A percentile compares a stretch with the other conserved stretches of the same genome.
Conservation (phyloP, 2,329 filamentous ascomycete species). For the Cryphonectria naterciae region DNA sequence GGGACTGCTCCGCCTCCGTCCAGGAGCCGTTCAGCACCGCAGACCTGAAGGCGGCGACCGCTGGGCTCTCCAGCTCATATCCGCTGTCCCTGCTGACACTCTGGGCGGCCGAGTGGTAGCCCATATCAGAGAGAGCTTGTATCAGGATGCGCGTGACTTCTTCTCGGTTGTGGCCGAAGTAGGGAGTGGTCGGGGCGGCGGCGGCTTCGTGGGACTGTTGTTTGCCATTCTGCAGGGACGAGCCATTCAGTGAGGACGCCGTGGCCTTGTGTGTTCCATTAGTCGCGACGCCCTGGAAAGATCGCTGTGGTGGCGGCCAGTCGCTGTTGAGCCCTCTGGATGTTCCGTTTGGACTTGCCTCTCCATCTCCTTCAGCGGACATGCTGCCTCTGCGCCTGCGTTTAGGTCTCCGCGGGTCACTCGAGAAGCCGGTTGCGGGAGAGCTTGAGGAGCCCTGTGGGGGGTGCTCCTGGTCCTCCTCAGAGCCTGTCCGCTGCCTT, state of each 20-base stretch:
- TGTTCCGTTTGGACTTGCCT: constrained; percentile 56
- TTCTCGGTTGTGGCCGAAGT: constrained; percentile 86
- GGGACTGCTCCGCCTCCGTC: constrained; percentile 79
- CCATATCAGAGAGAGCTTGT: constrained; percentile 86
- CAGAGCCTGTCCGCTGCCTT: constrained; percentile 53
- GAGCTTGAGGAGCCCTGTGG: constrained; percentile 27
- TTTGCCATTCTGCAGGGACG: constrained; percentile 44
- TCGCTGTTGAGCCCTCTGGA: constrained; percentile 62
- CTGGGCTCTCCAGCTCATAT: constrained; percentile 81
- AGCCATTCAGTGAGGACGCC: constrained; percentile 57
- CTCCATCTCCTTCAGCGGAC: constrained; percentile 61
- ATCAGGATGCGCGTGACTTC: constrained; percentile 93
- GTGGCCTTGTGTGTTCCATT: constrained; percentile 54
- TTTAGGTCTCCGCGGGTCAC: constrained; percentile 52
- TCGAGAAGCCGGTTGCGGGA: constrained; percentile 22
- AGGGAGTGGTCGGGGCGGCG: constrained; percentile 44
- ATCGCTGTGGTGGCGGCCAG: constrained; percentile 50
- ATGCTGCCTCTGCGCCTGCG: constrained; percentile 65
- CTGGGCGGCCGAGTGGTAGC: constrained; percentile 77
- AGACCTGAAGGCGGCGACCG: constrained; percentile 82
- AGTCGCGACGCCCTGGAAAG: constrained; percentile 40
- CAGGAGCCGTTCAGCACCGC: constrained; percentile 82
- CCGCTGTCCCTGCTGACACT: constrained; percentile 81
- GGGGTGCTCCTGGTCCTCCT: constrained; percentile 43
- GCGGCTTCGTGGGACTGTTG: constrained; percentile 22